Evolutionary conservation across 352 stramenopile species (phyloP).

Genomic region (Globisporangium spiculum): DNA sequence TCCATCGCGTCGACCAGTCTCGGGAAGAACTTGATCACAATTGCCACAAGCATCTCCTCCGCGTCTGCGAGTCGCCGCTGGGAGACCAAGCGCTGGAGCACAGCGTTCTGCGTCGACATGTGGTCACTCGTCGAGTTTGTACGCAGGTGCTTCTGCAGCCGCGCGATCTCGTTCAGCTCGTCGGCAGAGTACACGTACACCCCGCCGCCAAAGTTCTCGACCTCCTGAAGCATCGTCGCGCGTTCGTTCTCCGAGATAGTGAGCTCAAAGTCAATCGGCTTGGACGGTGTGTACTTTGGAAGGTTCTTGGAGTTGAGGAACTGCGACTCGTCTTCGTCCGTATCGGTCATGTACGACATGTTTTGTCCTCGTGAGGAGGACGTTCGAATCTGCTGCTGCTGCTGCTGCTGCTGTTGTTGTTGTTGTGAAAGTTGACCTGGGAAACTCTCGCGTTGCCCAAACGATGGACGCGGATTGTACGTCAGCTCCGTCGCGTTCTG

Average conservation of each 20-base stretch:
- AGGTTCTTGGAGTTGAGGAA: conserved; percentile 11
- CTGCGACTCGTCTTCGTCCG: conserved; percentile 12
- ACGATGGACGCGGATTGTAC: conserved; percentile 11
- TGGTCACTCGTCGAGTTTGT: conserved; percentile 14
- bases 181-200: conserved; percentile 82
- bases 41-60: conserved; percentile 60
- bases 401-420: not conserved
- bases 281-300: conserved; percentile 33
- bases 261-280: conserved; percentile 35
- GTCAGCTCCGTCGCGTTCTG: conserved; percentile 17
- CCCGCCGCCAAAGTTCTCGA: conserved; percentile 53
- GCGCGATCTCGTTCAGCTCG: conserved; percentile 55
- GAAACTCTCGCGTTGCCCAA: conserved; percentile 4
- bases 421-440: not conserved
- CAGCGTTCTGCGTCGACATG: conserved; percentile 15
- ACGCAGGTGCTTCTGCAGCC: conserved; percentile 54
- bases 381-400: not conserved
- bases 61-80: conserved; percentile 36
- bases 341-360: conserved; percentile 8
- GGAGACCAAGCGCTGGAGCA: conserved; percentile 35
- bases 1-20: conserved; percentile 77
- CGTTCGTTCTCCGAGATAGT: conserved; percentile 59
- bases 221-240: conserved; percentile 56
- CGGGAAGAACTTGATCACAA: conserved; percentile 65
- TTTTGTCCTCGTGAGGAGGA: conserved; percentile 6